phyloP scores from a whole-genome alignment of 768 basidiomycete genomes.

The Suillus tomentosus region DNA sequence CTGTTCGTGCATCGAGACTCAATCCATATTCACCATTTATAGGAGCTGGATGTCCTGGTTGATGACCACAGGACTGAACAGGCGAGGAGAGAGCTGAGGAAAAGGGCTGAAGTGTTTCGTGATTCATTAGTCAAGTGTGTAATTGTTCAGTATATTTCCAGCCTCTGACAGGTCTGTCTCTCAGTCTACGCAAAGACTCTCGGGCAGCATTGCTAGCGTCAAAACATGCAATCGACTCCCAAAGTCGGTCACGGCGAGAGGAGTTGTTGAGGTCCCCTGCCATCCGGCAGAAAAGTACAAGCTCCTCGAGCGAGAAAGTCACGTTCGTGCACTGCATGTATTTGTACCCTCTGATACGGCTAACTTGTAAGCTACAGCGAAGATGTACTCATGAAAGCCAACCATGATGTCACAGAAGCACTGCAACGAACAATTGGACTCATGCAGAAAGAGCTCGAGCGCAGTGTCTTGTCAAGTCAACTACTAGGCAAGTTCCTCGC shows the following conservation, averaged over 20 bases:
- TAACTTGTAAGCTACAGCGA: conserved; percentile 48
- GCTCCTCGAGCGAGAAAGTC: conserved; percentile 54
- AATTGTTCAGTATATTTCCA: background rate
- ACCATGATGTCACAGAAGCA: conserved; percentile 84
- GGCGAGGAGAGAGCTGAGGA: conserved; percentile 48
- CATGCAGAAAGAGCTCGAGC: conserved; percentile 92
- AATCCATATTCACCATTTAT: conserved; percentile 9
- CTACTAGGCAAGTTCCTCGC: conserved; percentile 63
- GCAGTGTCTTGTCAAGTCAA: conserved; percentile 82
- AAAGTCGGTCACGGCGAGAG: conserved; percentile 50
- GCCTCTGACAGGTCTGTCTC: conserved; percentile 10
- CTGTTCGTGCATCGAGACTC: background rate
- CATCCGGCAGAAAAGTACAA: conserved; percentile 45
- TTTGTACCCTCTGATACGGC: background rate
- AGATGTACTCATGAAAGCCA: conserved; percentile 87
- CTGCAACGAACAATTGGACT: conserved; percentile 80
- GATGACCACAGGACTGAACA: conserved; percentile 70
- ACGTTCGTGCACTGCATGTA: conserved; percentile 45
- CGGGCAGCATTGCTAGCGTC: conserved; percentile 37
- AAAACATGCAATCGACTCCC: conserved; percentile 71
- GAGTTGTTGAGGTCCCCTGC: conserved; percentile 64
- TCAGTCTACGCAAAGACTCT: conserved; percentile 62
- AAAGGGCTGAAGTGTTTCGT: conserved; percentile 51
- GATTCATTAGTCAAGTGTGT: conserved; percentile 54
- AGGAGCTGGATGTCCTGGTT: conserved; percentile 69